Percentiles rank a stretch among this genome's conserved stretches.
Conservation (phyloP, 2,329 filamentous ascomycete species). For the Ophiostoma quercus region DNA sequence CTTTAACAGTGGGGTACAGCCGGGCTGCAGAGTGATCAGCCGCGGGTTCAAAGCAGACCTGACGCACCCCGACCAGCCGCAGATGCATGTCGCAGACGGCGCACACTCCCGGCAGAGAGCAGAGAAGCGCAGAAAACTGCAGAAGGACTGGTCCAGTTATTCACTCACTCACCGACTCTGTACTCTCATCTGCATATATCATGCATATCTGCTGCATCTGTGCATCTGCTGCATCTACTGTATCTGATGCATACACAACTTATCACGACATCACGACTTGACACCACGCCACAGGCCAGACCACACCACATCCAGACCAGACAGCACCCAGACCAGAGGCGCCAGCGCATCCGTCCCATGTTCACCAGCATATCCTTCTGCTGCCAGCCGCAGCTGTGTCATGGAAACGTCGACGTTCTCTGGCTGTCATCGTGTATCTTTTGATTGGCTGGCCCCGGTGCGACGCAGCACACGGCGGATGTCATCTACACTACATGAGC, state of each 20-base stretch:
- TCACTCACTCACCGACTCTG: neutral
- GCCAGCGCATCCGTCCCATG: slow-evolving; percentile 5
- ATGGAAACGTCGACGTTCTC: neutral
- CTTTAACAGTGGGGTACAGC: neutral
- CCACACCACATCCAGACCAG: neutral
- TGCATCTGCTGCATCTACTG: neutral
- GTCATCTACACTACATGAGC: neutral
- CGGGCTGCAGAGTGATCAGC: neutral
- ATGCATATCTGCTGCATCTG: neutral
- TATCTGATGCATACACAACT: neutral
- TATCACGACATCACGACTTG: neutral
- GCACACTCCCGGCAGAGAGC: neutral
- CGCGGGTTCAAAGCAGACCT: neutral
- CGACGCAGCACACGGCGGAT: neutral
- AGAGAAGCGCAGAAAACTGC: neutral
- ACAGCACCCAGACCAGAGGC: neutral
- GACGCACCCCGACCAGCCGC: neutral
- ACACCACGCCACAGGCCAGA: neutral
- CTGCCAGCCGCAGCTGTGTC: neutral
- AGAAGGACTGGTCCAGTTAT: neutral
- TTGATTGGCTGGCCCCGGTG: neutral
- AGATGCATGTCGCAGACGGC: slow-evolving; percentile 6
- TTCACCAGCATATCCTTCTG: neutral
- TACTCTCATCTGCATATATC: neutral
- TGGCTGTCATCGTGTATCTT: neutral